Conservation (phyloP, 257 asterid genomes). For the Solanum stenotomum region DNA sequence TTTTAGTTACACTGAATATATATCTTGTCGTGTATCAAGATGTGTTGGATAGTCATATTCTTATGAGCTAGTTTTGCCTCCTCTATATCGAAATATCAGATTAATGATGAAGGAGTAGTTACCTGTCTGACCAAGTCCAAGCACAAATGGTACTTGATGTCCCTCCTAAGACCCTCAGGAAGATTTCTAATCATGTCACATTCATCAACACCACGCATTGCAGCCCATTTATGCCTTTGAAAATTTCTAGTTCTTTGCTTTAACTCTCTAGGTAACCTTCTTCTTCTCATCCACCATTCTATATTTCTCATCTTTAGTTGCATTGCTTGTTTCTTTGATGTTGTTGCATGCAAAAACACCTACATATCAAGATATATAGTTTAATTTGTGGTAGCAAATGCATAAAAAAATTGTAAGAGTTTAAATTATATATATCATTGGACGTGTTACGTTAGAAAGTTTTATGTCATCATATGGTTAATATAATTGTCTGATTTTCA, state of each 20-base stretch:
- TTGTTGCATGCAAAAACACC: slow-evolving; percentile 24
- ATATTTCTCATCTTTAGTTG: slow-evolving; percentile 17
- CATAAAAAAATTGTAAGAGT: background rate
- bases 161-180: slow-evolving; percentile 32
- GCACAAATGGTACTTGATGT: slow-evolving; percentile 28
- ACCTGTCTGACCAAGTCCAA: slow-evolving; percentile 16
- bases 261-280: slow-evolving; percentile 13
- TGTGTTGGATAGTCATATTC: background rate
- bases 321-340: slow-evolving; percentile 23
- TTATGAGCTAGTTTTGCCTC: no score
- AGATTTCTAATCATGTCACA: slow-evolving; percentile 16
- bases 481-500: background rate
- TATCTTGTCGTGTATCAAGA: background rate
- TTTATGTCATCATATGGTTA: background rate
- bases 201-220: slow-evolving; percentile 19
- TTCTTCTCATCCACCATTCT: slow-evolving; percentile 32
- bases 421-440: background rate
- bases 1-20: no score
- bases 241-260: slow-evolving; percentile 19
- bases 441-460: background rate
- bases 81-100: no score
- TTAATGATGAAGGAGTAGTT: background rate
- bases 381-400: background rate
- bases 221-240: slow-evolving; percentile 21
- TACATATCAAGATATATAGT: background rate